Conservation (phyloP, 306 rosid genomes). For the Pyrus communis region DNA sequence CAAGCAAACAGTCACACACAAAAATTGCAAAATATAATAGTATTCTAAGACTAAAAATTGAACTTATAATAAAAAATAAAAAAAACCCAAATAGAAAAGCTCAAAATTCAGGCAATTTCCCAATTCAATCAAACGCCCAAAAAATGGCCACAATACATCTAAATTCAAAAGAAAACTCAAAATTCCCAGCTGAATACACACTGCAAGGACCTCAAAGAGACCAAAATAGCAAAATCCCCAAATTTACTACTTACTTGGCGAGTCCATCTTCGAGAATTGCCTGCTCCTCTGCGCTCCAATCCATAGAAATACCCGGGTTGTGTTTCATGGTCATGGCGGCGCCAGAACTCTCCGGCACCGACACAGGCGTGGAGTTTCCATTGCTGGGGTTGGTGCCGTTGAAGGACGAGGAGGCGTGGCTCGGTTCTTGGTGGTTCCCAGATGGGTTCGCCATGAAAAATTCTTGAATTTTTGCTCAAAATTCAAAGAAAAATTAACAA, state of each 20-base stretch:
- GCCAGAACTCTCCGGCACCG: constrained; percentile 54
- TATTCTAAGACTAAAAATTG: neutral
- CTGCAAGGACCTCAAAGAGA: neutral
- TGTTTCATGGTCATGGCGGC: constrained; percentile 66
- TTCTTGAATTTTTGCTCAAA: neutral
- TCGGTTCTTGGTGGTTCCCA: constrained; percentile 67
- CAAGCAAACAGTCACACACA: neutral
- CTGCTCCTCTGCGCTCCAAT: constrained; percentile 88
- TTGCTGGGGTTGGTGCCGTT: constrained; percentile 45
- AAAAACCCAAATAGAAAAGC: neutral
- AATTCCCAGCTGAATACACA: neutral
- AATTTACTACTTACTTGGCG: constrained; percentile 45
- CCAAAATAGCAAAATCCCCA: neutral
- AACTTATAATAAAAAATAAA: neutral
- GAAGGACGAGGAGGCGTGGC: constrained; percentile 62
- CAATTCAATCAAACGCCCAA: neutral
- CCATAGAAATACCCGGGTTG: constrained; percentile 83
- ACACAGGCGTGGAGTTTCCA: constrained; percentile 47
- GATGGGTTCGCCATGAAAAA: constrained; percentile 65
- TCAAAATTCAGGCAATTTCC: neutral
- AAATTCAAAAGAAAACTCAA: neutral
- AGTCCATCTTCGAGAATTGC: constrained; percentile 74
- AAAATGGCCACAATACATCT: neutral
- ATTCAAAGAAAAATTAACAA: neutral
- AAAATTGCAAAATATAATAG: neutral